Evolutionary conservation across 495 filamentous ascomycete genomes (phyloP), one percentile per base, ranked within the genome.

Genomic region (Aspergillus conjunctus): DNA sequence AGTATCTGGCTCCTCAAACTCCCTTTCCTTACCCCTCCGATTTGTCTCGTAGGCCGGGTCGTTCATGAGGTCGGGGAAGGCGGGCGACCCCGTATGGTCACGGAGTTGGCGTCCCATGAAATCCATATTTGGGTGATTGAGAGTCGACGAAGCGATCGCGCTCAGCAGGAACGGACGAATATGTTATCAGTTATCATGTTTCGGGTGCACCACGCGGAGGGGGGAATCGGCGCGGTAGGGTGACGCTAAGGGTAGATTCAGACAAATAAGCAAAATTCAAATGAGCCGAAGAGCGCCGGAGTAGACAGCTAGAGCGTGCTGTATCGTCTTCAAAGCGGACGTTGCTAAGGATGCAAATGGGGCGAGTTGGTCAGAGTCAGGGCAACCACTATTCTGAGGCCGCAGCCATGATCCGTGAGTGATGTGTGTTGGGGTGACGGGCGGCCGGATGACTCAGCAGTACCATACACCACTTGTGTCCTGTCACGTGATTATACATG

Each of bases 1-100:
- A 21, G 91, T 95, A 68, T 96, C 92, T 31, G 83, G 68, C 46
- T 84, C 81, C 50, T 81, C 79, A 21, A 72, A 41, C 26, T 72
- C 74, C 51, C 68, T 73, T 32, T 75, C 75, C 61, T 76, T 78
- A 54, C 71, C 71, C 67, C 73, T 69, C 30, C 62, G 64, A 58
- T 68, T 74, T 56, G 65, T 68, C 54, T 71, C 72, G 64, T 80
- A 86, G 54, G 82, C 73, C 43, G 83, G 80, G 62, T 89, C 86
- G 74, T 88, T 88, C 87, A 88, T 88, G 56, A 88, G 56, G 65
- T 89, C 87, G 31, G 83, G 81, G 21, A 71, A 73, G 26, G 67
- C 56, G n/a, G 68, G 33, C 30, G 60, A 45, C 7, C 41, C 67
- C 65, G 67, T 56, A 57, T 58, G 52, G 12, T 60, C 46, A 61